Conservation (phyloP, 495 filamentous ascomycete species). For the Penicillium waksmanii region DNA sequence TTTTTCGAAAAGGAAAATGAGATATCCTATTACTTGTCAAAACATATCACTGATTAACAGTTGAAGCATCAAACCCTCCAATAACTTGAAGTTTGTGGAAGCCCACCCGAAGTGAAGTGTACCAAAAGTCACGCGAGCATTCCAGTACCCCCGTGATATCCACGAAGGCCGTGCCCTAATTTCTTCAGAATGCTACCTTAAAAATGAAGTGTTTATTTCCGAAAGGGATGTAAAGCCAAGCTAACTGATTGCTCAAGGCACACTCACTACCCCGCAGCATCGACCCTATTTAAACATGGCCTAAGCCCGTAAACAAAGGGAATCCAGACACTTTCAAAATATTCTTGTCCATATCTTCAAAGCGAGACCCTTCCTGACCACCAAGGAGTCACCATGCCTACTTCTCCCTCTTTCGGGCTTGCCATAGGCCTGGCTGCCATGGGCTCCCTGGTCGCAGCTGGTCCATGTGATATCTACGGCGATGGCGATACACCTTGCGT, state of each 20-base stretch:
- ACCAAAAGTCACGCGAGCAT: no score
- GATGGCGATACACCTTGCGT: slow-evolving; percentile 57
- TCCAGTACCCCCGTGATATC: not conserved
- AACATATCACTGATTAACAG: not conserved
- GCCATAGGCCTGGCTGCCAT: slow-evolving; percentile 44
- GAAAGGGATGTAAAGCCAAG: not conserved
- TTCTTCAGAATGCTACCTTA: not conserved
- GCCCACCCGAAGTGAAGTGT: not conserved
- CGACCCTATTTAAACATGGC: not conserved
- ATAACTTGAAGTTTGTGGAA: not conserved
- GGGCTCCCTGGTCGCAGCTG: slow-evolving; percentile 49
- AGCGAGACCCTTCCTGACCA: not conserved
- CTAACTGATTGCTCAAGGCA: not conserved
- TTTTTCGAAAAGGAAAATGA: not conserved
- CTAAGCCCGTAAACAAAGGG: not conserved
- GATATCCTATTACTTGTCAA: no score
- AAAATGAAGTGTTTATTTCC: not conserved
- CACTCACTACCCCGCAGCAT: slow-evolving; percentile 1
- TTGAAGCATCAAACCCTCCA: not conserved
- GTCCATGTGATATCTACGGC: slow-evolving; percentile 59
- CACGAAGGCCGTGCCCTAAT: not conserved
- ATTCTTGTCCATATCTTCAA: not conserved
- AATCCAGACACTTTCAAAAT: not conserved
- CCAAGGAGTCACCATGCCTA: not conserved
- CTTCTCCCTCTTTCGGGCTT: slow-evolving; percentile 1